These are phyloP conservation scores for Panaeolus cyanescens DNA, from an alignment of 768 basidiomycete genomes.

Conservation along the genomic window DNA sequence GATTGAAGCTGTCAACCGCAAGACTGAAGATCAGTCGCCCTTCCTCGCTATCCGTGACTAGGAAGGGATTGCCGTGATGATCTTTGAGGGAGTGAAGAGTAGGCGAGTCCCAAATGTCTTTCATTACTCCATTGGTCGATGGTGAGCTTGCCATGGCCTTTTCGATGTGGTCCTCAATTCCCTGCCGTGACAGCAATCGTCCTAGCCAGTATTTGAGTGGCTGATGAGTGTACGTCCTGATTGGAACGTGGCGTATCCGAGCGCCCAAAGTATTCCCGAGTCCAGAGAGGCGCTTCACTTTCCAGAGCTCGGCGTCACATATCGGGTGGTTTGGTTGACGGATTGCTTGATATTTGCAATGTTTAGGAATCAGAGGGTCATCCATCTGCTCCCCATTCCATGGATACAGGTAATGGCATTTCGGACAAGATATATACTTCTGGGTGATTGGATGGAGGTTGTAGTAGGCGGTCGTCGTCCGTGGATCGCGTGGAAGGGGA, in stretches of 20 bases:
- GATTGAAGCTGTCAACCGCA: conserved; percentile 6
- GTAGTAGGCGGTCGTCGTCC: not conserved
- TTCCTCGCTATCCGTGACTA: conserved; percentile 5
- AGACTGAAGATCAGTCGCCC: conserved; percentile 21
- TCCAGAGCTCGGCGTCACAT: not conserved
- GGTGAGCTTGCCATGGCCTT: not conserved
- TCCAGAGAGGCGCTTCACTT: too few species aligned
- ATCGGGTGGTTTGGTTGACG: not conserved
- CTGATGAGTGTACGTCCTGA: conserved; percentile 6
- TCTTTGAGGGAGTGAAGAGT: not conserved
- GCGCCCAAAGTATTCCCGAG: not conserved
- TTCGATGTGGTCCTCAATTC: conserved; percentile 25
- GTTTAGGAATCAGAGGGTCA: not conserved
- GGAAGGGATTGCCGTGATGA: conserved; percentile 3
- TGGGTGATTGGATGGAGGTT: not conserved
- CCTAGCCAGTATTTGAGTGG: conserved; percentile 26
- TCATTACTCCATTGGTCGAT: not conserved
- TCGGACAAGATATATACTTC: not conserved
- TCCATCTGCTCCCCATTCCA: not conserved
- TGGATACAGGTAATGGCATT: not conserved
- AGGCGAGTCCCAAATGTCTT: not conserved
- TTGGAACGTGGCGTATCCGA: not conserved
- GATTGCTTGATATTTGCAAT: not conserved
- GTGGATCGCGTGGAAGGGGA: not conserved
- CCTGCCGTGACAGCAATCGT: conserved; percentile 23